Evolutionary conservation across 345 rosid genomes (phyloP), one percentile per base, ranked within the genome.

Genomic region (Hypericum perforatum): DNA sequence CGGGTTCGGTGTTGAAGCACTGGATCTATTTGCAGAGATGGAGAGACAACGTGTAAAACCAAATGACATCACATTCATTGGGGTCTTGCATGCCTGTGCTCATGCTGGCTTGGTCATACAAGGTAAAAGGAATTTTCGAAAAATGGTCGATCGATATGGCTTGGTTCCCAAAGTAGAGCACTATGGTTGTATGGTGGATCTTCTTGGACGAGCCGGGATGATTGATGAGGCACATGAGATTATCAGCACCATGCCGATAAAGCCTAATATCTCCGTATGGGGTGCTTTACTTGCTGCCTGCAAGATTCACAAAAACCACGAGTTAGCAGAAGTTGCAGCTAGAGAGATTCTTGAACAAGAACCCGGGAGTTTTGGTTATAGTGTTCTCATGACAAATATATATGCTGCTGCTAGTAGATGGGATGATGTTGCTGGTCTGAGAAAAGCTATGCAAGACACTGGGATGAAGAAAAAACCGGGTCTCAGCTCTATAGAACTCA

Each of bases 171-270:
- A 69, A 53, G 55, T 78, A 39, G 77, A 81, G 63, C 86, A 81
- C 59, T 75, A 75, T 38, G 79, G 86, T 0, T 81, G 86, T 52
- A 66, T 78, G 78, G 81, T 78, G 13, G 83, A 75, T 66, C 74
- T 81, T 57, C 75, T 75, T 47, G 79, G 83, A 38, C 71, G 78
- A 64, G 78, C 83, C 12, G 76, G 83, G 49, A 50, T 42, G 57
- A 70, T 81, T 3, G 74, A 78, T 3, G 79, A 75, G 58, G 79
- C 83, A 39, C 51, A 50, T 8, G 65, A 67, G 62, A 38, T 69
- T 46, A 74, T 73, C 32, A 59, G 67, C 16, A 60, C 38, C 57
- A 73, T 78, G 83, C 77, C 77, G 4, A 44, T 71, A 43, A 67
- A 47, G 55, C 74, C 81, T 45, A 73, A 78, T 45, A 7, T 53